Evolutionary conservation across 2,329 filamentous ascomycete species (phyloP), one percentile per base, ranked within the genome.

Genomic region (Colletotrichum costaricense): DNA sequence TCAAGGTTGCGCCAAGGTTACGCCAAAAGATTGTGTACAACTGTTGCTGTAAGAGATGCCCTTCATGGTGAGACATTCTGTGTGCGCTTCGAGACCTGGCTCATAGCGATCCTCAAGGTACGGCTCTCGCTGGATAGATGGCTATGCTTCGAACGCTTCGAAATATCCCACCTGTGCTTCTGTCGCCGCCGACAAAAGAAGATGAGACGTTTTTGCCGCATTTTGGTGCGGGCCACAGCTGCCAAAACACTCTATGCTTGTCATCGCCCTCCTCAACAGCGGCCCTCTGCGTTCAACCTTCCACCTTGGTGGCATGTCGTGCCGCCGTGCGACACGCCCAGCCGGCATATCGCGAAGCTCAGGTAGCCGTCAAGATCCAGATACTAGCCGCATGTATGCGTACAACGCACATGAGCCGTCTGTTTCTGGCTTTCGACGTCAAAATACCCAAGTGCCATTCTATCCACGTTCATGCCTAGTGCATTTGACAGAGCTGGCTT

Each of bases 1-100:
- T 30, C 14, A 26, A 33, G 6, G 59, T 63, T n/a, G 26, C 57
- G 33, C 16, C 38, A 46, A 49, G 16, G 42, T 49, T 49, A n/a
- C 19, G 19, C 42, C 52, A n/a, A 28, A 38, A 49, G 22, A 69
- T 26, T 52, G 69, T 33, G 58, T 24, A 52, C 42, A 26, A 63
- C 59, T n/a, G 58, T 6, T 54, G 65, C 42, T 12, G 58, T 58
- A 68, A 28, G 14, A 38, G 33, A 59, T 67, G 66, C 54, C 70
- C 70, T 66, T 49, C 70, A 22, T 64, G 33, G 46, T 73, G 70
- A 70, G 67, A 73, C 70, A 73, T 57, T 56, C 70, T 52, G 60
- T 55, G 60, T 52, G 28, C 55, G 62, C 28, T 30, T 56, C 55
- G 55, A 70, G 22, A 49, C 59, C 52, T 60, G 59, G 26, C 24